A percentile compares a stretch with the other conserved stretches of the same genome.
phyloP scores from a whole-genome alignment of 306 rosid species.

The Quercus alba region DNA sequence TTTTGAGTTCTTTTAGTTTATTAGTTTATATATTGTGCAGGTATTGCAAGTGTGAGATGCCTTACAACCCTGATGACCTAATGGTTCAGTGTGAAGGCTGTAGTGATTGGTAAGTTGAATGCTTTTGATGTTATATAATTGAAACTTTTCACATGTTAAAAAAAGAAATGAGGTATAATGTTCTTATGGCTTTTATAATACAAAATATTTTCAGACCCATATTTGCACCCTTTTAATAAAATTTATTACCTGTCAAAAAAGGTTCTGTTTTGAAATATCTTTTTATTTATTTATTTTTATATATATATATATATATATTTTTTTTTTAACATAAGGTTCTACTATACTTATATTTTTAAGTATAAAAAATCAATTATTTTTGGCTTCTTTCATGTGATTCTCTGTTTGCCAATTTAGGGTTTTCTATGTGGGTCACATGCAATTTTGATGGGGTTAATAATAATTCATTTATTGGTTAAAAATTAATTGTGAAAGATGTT shows the following conservation, averaged over 20 bases:
- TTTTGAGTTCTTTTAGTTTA: constrained; percentile 13
- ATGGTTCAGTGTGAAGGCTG: constrained; percentile 98
- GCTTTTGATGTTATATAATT: constrained; percentile 4
- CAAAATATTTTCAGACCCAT: no score
- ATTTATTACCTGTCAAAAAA: not conserved
- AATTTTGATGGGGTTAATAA: not conserved
- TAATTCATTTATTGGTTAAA: not conserved
- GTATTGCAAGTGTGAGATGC: constrained; percentile 99
- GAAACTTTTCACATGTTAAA: not conserved
- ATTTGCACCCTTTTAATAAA: no score
- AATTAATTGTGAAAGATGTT: not conserved
- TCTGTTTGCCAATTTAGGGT: no score
- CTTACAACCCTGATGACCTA: constrained; percentile 94
- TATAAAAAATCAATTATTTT: no score
- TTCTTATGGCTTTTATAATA: not conserved
- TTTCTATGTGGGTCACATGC: no score
- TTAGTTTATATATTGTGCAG: constrained; percentile 44
- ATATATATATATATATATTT: not conserved
- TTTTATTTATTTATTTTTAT: no score
- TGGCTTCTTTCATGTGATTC: no score
- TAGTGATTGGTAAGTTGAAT: constrained; percentile 76
- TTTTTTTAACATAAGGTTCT: not conserved
- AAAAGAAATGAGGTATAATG: not conserved
- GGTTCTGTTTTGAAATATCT: not conserved
- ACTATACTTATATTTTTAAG: no score